These are phyloP conservation scores for Friedmanniomyces simplex DNA, from an alignment of 495 filamentous ascomycete species.

Conservation along the genomic window DNA sequence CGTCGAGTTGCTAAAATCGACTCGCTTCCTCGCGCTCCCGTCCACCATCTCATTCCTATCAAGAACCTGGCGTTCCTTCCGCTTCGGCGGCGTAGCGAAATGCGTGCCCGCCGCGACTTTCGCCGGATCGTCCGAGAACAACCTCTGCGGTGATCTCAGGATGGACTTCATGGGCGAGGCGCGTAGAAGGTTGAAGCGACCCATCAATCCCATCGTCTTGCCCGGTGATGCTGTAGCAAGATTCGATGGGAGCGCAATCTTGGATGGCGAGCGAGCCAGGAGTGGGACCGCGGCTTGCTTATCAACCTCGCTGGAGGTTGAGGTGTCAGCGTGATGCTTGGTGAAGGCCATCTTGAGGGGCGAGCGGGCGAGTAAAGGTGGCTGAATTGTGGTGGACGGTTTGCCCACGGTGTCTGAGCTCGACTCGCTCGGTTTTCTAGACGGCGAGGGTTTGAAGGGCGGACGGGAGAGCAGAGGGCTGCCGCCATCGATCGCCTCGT, in stretches of 20 bases:
- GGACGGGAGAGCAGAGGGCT: constrained; percentile 8
- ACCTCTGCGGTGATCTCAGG: constrained; percentile 48
- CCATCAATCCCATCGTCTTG: constrained; percentile 3
- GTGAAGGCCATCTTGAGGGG: background rate
- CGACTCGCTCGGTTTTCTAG: background rate
- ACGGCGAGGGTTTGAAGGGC: background rate
- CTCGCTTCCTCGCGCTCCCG: constrained; percentile 38
- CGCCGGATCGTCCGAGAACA: constrained; percentile 49
- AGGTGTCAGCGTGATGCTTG: background rate
- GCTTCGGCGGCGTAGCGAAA: constrained; percentile 38
- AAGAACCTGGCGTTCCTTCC: constrained; percentile 26
- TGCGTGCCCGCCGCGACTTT: constrained; percentile 55
- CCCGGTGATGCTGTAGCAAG: background rate
- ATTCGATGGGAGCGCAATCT: constrained; percentile 10
- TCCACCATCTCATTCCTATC: constrained; percentile 17
- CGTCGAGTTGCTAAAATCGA: constrained; percentile 49
- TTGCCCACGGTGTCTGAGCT: background rate
- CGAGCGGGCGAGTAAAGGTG: background rate
- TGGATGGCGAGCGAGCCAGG: constrained; percentile 17
- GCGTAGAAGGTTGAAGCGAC: constrained; percentile 19
- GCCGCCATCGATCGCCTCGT: background rate
- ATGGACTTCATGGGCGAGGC: constrained; percentile 48
- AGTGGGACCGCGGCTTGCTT: constrained; percentile 2
- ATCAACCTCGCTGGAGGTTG: background rate
- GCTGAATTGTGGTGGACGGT: background rate